Evolutionary conservation across 306 rosid species (phyloP).

Genomic region (Sindora glabra): DNA sequence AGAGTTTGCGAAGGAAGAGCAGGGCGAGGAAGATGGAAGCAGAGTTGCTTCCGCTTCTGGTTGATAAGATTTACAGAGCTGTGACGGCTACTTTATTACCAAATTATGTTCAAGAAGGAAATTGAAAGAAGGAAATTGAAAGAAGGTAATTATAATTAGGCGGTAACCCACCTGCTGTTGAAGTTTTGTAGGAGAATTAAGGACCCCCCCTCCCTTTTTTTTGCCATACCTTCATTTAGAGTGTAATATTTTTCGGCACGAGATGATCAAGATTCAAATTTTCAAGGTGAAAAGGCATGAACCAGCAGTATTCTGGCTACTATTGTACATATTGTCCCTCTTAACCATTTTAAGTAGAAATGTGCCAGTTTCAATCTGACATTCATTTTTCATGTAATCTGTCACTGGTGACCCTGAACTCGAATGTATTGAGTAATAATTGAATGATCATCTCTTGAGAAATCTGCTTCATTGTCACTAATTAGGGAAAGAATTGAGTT

Average conservation of each 20-base stretch:
- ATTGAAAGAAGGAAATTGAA: background rate
- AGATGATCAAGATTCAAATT: slow-evolving; percentile 1
- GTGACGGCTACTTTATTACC: background rate
- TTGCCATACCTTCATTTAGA: no score
- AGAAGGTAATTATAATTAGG: background rate
- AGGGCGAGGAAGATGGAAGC: slow-evolving; percentile 38
- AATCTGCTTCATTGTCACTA: no score
- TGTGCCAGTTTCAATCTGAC: slow-evolving; percentile 2
- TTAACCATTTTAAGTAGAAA: background rate
- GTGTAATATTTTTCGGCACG: slow-evolving; percentile 17
- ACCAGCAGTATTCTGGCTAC: background rate
- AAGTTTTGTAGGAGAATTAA: slow-evolving; percentile 53
- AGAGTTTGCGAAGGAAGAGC: slow-evolving; percentile 80
- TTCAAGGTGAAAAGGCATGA: slow-evolving; percentile 2
- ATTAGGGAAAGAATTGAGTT: no score
- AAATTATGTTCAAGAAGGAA: slow-evolving; percentile 9
- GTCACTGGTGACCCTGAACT: no score
- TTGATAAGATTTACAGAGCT: slow-evolving; percentile 6
- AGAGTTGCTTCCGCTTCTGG: slow-evolving; percentile 54
- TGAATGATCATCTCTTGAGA: no score
- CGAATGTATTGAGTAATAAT: no score
- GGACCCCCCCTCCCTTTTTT: slow-evolving; percentile 11
- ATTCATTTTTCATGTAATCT: background rate
- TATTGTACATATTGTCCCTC: slow-evolving; percentile 18
- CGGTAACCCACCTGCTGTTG: slow-evolving; percentile 3